Conservation (phyloP, 2,329 filamentous ascomycete species). For the Colletotrichum sp. region DNA sequence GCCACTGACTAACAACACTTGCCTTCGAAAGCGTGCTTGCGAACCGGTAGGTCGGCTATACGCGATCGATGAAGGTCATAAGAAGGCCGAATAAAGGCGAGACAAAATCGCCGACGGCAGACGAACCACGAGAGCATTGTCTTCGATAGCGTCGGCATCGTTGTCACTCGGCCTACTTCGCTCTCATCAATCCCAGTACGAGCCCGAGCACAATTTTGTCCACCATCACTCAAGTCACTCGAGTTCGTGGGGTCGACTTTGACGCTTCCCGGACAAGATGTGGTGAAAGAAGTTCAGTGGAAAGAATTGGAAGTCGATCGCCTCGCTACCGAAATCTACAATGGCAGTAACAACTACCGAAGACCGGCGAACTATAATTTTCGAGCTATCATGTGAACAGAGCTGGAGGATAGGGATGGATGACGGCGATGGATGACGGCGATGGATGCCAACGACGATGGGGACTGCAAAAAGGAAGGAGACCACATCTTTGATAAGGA, state of each 20-base stretch:
- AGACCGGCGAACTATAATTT: background rate
- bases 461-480: background rate
- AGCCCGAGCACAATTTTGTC: background rate
- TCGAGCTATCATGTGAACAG: background rate
- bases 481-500: background rate
- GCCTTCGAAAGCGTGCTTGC: accelerated
- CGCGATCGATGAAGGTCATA: background rate
- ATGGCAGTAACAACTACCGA: background rate
- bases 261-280: background rate
- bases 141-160: background rate
- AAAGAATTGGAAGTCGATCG: background rate
- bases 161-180: accelerated
- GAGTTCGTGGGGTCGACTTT: background rate
- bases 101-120: background rate
- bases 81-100: background rate
- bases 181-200: background rate
- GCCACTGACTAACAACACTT: background rate
- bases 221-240: background rate
- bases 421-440: too few species aligned
- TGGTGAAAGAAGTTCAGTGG: background rate
- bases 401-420: too few species aligned
- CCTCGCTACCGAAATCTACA: background rate
- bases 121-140: background rate
- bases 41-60: accelerated
- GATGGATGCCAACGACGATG: background rate